Evolutionary conservation across 2,329 filamentous ascomycete species (phyloP), one percentile per base, ranked within the genome.

Genomic region (Ascomycota sp.): DNA sequence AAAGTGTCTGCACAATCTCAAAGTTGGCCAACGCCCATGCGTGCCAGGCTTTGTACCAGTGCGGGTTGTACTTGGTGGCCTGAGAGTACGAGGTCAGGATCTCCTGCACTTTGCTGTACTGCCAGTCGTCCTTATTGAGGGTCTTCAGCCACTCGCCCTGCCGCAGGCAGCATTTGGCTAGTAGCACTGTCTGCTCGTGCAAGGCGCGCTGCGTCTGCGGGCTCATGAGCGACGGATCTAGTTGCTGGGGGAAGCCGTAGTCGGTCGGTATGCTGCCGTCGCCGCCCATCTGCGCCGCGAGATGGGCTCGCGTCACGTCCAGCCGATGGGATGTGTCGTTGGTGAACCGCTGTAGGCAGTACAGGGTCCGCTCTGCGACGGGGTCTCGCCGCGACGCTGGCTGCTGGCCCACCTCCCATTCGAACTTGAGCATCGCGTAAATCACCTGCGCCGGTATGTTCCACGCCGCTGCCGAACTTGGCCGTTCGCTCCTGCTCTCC

Each of bases 31-130:
- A 56, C 8, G 89, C 91, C 86, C 89, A 99, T 0, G 89, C 80
- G 53, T 99, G 89, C 89, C 89, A 99, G 7, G 91, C 89, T 55
- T 98, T 99, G 59, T 98, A 98, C 71, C 86, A 98, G 36, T 76
- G 74, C 22, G 82, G 76, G 48, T 98, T 92, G 55, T 91, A 94
- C 34, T 81, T 75, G 2, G 89, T 98, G 2, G 91, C 91, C 34
- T 85, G 76, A 12, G 75, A 74, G 51, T 95, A 98, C 2, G 89
- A 83, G n/a, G 71, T 67, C 17, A 98, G 61, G 33, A 98, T 83
- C 31, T 95, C 86, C 30, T 79, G 70, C 4, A 93, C 80, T 39
- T 80, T 75, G 7, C 81, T 76, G 37, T 80, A 71, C 38, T 81
- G 75, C 91, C 89, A 98, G 39, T 89, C 76, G 30, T 83, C 78